Evolutionary conservation across 495 filamentous ascomycete species (phyloP), one percentile per base, ranked within the genome.

Genomic region (Pseudevernia furfuracea): DNA sequence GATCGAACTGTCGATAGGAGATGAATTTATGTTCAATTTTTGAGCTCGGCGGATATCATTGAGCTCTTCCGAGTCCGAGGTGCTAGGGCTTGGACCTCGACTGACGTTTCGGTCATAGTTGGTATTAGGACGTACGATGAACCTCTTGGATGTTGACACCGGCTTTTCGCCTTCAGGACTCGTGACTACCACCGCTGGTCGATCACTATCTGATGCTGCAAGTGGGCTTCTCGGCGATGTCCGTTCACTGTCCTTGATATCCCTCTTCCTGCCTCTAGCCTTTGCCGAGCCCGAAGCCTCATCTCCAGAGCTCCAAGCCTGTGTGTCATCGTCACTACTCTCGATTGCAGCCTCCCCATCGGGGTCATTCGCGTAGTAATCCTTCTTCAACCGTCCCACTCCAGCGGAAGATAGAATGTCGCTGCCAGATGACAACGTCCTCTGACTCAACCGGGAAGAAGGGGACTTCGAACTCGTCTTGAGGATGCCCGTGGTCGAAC

Each of bases 41-140:
- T 97, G 94, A 1, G 94, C 94, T 34, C 87, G 83, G 67, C 86
- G 87, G 61, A 97, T 89, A 67, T 96, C 93, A 17, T 80, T 84
- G 11, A 92, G 74, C 63, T 96, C 92, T 73, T 98, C 92, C 23
- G 89, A 85, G 60, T 97, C 94, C 11, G 92, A 94, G 61, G 87
- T 87, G 46, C 91, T 81, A 2, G 93, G 91, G 1, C 91, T 96
- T 34, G 86, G 86, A 6, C 81, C 75, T 4, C 84, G 86, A 1
- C 90, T 91, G 23, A 81, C 76, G 8, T 83, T 79, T 37, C 77
- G 75, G 66, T 96, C 93, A 71, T 87, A 96, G 68, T 84, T 91
- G 14, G 88, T 93, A 32, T 81, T 81, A 3, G 91, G 94, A 74
- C 93, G 93, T 14, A 97, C 85, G 3, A 84, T 82, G 23, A 84